Evolutionary conservation across 148 eudicot genomes (phyloP), one percentile per base, ranked within the genome.

Genomic region (Chenopodium formosanum): DNA sequence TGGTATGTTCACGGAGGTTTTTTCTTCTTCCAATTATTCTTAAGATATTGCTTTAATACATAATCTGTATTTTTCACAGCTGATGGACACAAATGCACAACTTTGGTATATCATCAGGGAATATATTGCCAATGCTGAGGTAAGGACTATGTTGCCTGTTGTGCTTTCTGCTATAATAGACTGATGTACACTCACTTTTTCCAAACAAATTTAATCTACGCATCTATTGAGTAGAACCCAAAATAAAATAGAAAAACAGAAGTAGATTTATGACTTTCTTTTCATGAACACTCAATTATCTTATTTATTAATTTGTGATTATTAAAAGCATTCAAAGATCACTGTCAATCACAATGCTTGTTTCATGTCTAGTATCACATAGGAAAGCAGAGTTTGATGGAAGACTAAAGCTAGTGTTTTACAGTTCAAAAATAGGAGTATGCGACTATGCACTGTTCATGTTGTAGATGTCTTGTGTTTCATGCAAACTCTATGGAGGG

Each of bases 41-140:
- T 81, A 56, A 53, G 23, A 46, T 74, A 56, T 16, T 70, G 75
- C 20, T 16, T 40, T 79, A 53, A 63, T 79, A 46, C 77, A 73
- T 87, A 47, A 82, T 78, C 13, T 82, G 22, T 85, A 83, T 75
- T 4, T 4, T 87, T 84, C 78, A 82, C 97, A 95, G 97, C 88
- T 95, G 89, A 93, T 95, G 99, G 99, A 95, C 79, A 95, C 97
- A 84, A 95, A 93, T 85, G 95, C 97, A 79, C 99, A 95, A 85
- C 97, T 95, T 64, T 95, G 98, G 99, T 95, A 95, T 86, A 94
- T 95, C 82, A 88, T 95, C 82, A 92, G 99, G 86, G 99, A 95
- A 84, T 95, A 95, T 82, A 95, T 95, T 70, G 87, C 91, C 62
- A 92, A 95, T 81, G 90, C 97, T 62, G 99, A 95, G 99, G 99